Conservation (phyloP, 345 rosid genomes). For the Populus deltoides region DNA sequence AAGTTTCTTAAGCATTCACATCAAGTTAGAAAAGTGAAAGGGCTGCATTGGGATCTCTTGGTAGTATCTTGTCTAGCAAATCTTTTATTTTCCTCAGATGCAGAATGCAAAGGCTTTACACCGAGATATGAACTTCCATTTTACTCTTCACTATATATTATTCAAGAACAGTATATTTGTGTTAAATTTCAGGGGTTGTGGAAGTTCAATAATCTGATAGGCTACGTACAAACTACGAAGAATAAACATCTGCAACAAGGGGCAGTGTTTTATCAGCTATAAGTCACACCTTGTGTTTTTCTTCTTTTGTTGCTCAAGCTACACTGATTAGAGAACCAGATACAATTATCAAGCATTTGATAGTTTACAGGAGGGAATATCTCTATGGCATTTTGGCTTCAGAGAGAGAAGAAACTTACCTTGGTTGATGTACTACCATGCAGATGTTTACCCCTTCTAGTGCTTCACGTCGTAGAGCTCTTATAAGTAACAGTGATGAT, state of each 20-base stretch:
- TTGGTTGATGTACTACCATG: conserved; percentile 92
- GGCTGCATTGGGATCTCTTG: neutral
- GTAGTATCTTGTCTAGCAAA: neutral
- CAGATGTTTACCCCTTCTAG: conserved; percentile 85
- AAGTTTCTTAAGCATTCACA: neutral
- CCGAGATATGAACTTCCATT: neutral
- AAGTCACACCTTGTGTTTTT: neutral
- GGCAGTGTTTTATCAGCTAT: neutral
- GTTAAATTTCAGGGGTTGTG: neutral
- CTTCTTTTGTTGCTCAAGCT: neutral
- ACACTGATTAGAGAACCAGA: neutral
- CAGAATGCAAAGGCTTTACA: neutral
- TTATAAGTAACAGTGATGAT: conserved; percentile 74
- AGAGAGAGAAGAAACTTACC: conserved; percentile 39
- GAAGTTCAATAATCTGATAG: neutral
- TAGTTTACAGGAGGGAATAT: neutral
- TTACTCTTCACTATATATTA: neutral
- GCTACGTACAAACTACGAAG: neutral
- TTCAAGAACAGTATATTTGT: neutral
- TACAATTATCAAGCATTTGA: neutral
- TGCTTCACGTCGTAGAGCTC: conserved; percentile 86
- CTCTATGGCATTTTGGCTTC: neutral
- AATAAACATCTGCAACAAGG: neutral
- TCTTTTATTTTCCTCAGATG: neutral
- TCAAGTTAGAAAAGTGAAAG: neutral